Evolutionary conservation across 208 protist genomes (phyloP).

Genomic region (Spongospora subterranea): DNA sequence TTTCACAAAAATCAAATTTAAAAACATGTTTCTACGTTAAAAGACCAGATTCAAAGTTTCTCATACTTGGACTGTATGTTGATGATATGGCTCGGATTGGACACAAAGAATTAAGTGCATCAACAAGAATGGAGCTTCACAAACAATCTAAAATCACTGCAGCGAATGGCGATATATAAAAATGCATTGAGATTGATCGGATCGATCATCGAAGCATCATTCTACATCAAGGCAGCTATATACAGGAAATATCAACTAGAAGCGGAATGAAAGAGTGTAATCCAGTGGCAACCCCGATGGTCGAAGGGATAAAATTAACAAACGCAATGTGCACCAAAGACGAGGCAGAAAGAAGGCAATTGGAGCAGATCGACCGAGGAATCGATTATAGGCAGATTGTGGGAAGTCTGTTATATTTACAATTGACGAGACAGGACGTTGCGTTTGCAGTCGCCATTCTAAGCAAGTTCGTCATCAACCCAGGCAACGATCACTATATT

Average conservation of each 20-base stretch:
- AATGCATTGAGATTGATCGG: neutral
- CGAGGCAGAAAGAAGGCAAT: neutral
- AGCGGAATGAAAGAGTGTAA: constrained; percentile 33
- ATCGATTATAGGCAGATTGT: constrained; percentile 17
- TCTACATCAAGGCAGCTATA: constrained; percentile 9
- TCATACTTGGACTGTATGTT: constrained; percentile 10
- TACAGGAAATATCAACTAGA: neutral
- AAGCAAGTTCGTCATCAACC: constrained; percentile 16
- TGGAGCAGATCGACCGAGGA: neutral
- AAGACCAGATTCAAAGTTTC: neutral
- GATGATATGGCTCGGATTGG: constrained; percentile 20
- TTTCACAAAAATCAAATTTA: neutral
- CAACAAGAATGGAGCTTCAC: neutral
- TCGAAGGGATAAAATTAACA: neutral
- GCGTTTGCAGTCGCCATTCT: neutral
- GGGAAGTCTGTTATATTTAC: neutral
- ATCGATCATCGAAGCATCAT: neutral
- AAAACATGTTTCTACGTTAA: neutral
- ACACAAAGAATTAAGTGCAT: neutral
- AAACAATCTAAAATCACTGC: constrained; percentile 9
- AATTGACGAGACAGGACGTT: neutral
- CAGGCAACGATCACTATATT: neutral
- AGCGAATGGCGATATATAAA: neutral
- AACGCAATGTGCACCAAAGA: constrained; percentile 24
- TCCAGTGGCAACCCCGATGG: constrained; percentile 7